Conservation (phyloP, 73 alveolate species). For the Paramecium primaurelia region DNA sequence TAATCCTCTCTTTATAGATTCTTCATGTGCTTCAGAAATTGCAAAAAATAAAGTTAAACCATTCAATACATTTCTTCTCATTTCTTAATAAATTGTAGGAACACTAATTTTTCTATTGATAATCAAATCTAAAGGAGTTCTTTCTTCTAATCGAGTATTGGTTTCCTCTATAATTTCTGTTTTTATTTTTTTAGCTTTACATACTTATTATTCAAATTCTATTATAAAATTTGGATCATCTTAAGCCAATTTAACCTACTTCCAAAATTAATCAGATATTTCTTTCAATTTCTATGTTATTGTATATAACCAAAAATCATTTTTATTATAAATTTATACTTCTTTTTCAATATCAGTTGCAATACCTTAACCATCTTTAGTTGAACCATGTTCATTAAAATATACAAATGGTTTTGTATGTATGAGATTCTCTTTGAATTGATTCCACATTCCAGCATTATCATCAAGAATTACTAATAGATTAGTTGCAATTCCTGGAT, state of each 20-base stretch:
- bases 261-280: slow-evolving; percentile 12
- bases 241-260: not conserved
- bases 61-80: not conserved
- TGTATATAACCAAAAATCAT: slow-evolving; percentile 25
- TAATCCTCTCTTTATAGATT: not conserved
- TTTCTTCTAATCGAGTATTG: not conserved
- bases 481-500: slow-evolving; percentile 31
- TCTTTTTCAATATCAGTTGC: not conserved
- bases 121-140: not conserved
- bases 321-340: not conserved
- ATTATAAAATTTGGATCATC: not conserved
- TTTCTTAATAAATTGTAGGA: not conserved
- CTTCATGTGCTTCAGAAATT: not conserved
- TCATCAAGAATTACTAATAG: slow-evolving; percentile 24
- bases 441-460: slow-evolving; percentile 28
- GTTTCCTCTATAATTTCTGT: not conserved
- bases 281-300: not conserved
- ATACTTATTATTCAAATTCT: not conserved
- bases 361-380: slow-evolving; percentile 26
- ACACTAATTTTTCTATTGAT: slow-evolving; percentile 27
- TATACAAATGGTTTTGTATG: slow-evolving; percentile 30
- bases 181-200: not conserved
- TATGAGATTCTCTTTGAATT: not conserved
- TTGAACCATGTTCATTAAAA: not conserved
- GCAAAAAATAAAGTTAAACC: slow-evolving; percentile 9